These are phyloP conservation scores for Adansonia madagascariensis DNA, from an alignment of 441 rosid species.

Conservation along the genomic window DNA sequence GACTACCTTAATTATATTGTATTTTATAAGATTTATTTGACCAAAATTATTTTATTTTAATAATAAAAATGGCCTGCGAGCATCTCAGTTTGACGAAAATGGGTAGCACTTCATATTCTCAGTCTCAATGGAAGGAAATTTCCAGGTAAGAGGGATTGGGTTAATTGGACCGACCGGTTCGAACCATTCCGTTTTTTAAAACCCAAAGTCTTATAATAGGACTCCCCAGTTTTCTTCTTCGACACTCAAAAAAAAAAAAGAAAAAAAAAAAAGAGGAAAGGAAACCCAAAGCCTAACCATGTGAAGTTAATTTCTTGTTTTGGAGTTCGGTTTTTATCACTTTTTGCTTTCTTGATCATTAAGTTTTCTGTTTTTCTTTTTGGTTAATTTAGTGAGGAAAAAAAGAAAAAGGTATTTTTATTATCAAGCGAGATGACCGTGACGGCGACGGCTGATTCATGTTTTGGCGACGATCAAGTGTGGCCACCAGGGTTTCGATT, in stretches of 20 bases:
- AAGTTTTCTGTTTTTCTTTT: not conserved
- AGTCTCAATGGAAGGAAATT: not conserved
- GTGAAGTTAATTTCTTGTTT: not conserved
- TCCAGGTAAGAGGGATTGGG: not conserved
- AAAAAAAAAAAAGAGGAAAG: too few species aligned
- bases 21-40: too few species aligned
- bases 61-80: too few species aligned
- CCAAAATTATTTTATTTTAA: too few species aligned
- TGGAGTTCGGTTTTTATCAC: not conserved
- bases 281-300: not conserved
- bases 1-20: too few species aligned
- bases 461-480: slow-evolving; percentile 40
- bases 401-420: not conserved
- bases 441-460: slow-evolving; percentile 28
- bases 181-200: too few species aligned
- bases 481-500: slow-evolving; percentile 94
- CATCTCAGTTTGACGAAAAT: too few species aligned
- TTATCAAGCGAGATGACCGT: slow-evolving; percentile 1
- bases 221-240: too few species aligned
- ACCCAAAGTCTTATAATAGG: too few species aligned
- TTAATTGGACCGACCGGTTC: too few species aligned
- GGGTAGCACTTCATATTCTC: too few species aligned
- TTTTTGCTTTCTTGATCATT: not conserved
- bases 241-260: too few species aligned
- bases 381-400: not conserved